Conservation (phyloP, 1,139 yeast species). For the Candida pseudoviswanathii region DNA sequence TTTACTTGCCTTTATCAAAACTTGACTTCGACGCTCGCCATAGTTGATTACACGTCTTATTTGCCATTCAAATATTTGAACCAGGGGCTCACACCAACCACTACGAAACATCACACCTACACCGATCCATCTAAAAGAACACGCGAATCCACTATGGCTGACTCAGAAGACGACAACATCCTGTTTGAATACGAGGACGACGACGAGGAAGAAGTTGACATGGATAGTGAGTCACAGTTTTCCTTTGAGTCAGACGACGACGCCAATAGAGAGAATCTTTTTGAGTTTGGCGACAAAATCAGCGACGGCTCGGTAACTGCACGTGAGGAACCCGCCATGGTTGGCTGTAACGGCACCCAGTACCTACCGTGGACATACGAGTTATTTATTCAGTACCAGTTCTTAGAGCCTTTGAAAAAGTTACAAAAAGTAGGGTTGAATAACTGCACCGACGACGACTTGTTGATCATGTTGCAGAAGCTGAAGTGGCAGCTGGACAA, state of each 20-base stretch:
- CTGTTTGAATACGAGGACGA: slow-evolving; percentile 19
- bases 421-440: slow-evolving; percentile 29
- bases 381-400: slow-evolving; percentile 25
- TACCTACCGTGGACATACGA: slow-evolving; percentile 32
- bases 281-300: neutral
- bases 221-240: neutral
- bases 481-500: slow-evolving; percentile 77
- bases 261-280: slow-evolving; percentile 16
- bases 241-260: slow-evolving; percentile 19
- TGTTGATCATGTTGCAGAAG: slow-evolving; percentile 55
- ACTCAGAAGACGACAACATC: slow-evolving; percentile 17
- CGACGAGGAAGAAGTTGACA: neutral
- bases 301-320: neutral
- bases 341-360: slow-evolving; percentile 18
- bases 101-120: neutral
- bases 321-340: slow-evolving; percentile 8
- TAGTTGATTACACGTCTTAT: neutral
- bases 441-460: slow-evolving; percentile 41
- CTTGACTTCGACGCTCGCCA: neutral
- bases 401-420: slow-evolving; percentile 21
- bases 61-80: slow-evolving; percentile 1
- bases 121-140: neutral
- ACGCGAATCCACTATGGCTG: slow-evolving; percentile 18
- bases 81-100: neutral
- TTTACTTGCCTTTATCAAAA: neutral